These are phyloP conservation scores for Scutellaria barbata DNA, from an alignment of 257 asterid species.

Conservation along the genomic window DNA sequence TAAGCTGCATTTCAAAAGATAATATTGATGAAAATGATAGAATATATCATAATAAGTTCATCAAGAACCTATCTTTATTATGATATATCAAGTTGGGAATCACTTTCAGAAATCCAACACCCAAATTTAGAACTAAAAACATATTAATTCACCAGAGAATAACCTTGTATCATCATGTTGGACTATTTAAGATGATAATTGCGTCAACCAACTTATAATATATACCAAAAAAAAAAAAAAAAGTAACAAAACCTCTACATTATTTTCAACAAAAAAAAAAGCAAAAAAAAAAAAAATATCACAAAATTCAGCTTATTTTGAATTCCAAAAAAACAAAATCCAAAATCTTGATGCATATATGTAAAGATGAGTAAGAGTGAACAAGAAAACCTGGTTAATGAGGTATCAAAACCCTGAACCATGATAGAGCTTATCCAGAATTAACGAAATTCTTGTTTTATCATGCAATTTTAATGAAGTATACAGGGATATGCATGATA, in stretches of 20 bases:
- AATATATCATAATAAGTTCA: background rate
- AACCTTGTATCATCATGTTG: too few relatives aligned
- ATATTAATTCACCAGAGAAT: too few relatives aligned
- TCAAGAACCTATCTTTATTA: slow-evolving; percentile 32
- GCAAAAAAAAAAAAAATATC: too few relatives aligned
- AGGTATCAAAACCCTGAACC: slow-evolving; percentile 8
- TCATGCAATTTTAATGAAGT: too few relatives aligned
- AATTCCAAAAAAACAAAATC: background rate
- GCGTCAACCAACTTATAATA: too few relatives aligned
- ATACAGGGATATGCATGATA: slow-evolving; percentile 17
- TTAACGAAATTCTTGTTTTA: too few relatives aligned
- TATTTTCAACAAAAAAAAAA: background rate
- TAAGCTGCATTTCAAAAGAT: slow-evolving; percentile 30
- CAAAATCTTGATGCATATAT: background rate
- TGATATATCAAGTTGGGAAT: slow-evolving; percentile 18
- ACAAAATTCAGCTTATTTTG: background rate
- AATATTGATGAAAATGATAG: background rate
- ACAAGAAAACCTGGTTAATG: slow-evolving; percentile 34
- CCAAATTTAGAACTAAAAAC: background rate
- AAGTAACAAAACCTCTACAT: background rate
- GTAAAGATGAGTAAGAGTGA: slow-evolving; percentile 18
- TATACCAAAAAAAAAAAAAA: background rate
- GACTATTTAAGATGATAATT: too few relatives aligned
- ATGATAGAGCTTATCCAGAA: too few relatives aligned
- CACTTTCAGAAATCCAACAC: background rate